Conservation (phyloP, 495 filamentous ascomycete species). For the Penicillium malachiteum region DNA sequence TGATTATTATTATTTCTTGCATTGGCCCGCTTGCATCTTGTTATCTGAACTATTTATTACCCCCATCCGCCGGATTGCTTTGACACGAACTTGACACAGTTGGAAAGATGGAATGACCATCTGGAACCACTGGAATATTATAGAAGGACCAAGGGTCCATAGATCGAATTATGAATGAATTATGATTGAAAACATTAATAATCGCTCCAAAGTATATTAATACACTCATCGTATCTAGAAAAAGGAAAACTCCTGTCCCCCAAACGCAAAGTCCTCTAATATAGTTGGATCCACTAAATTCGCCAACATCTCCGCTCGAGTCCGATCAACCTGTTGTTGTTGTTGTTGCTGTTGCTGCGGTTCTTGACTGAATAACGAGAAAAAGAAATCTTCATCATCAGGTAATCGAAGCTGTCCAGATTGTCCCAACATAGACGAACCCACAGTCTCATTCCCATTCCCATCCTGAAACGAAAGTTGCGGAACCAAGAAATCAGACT, state of each 20-base stretch:
- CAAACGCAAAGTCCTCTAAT: conserved; percentile 31
- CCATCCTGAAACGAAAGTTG: background rate
- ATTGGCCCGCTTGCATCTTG: too few relatives aligned
- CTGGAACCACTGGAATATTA: too few relatives aligned
- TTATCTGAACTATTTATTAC: background rate
- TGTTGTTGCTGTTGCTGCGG: conserved; percentile 2
- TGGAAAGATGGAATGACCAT: background rate
- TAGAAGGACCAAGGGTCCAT: background rate
- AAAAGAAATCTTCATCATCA: conserved; percentile 24
- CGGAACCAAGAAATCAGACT: background rate
- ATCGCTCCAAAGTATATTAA: background rate
- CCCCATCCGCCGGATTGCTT: background rate
- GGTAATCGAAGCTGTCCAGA: background rate
- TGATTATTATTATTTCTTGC: background rate
- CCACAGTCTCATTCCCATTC: too few relatives aligned
- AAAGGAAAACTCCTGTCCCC: conserved; percentile 21
- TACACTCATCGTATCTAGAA: background rate
- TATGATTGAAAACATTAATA: conserved; percentile 5
- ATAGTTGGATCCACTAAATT: conserved; percentile 28
- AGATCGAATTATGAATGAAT: conserved; percentile 8
- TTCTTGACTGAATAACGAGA: conserved; percentile 22
- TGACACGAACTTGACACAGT: background rate
- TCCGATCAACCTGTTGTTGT: conserved; percentile 11
- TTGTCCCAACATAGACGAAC: background rate
- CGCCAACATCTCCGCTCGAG: conserved; percentile 24